Conservation (phyloP, 192 early-diverging fungal genomes). For the Radiomyces spectabilis region DNA sequence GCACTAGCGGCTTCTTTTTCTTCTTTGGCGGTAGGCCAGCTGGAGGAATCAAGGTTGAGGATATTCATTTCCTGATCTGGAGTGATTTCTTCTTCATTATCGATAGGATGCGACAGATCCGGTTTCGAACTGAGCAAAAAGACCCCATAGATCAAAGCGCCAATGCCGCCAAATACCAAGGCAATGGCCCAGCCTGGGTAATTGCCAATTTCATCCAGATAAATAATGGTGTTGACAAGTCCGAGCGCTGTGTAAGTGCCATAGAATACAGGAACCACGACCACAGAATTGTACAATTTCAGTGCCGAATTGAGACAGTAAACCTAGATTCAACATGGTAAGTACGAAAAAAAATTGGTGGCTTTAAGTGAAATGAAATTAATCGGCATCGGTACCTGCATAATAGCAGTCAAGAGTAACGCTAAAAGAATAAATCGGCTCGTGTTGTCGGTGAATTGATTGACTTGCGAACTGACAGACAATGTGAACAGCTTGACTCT, state of each 20-base stretch:
- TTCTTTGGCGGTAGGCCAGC: conserved; percentile 9
- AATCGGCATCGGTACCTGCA: conserved; percentile 32
- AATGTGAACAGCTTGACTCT: conserved; percentile 36
- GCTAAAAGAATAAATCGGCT: conserved; percentile 44
- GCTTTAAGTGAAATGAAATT: neutral
- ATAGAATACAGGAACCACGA: conserved; percentile 54
- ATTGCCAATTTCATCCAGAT: conserved; percentile 41
- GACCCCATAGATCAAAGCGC: conserved; percentile 44
- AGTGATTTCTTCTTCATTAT: conserved; percentile 3
- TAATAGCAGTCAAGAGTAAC: conserved; percentile 40
- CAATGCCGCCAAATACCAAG: conserved; percentile 45
- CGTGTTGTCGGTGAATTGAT: conserved; percentile 49
- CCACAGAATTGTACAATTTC: conserved; percentile 47
- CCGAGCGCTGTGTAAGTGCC: conserved; percentile 49
- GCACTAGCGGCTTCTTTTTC: conserved; percentile 9
- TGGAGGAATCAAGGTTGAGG: neutral
- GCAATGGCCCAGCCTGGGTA: conserved; percentile 42
- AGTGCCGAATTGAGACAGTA: conserved; percentile 52
- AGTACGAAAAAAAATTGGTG: neutral
- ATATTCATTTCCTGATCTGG: conserved; percentile 9
- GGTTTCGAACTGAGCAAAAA: conserved; percentile 34
- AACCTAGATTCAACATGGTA: conserved; percentile 27
- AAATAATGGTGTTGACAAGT: conserved; percentile 51
- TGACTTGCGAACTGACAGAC: conserved; percentile 25
- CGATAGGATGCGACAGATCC: conserved; percentile 1